Evolutionary conservation across 306 rosid genomes (phyloP), one percentile per base, ranked within the genome.

Genomic region (Castanospermum australe): DNA sequence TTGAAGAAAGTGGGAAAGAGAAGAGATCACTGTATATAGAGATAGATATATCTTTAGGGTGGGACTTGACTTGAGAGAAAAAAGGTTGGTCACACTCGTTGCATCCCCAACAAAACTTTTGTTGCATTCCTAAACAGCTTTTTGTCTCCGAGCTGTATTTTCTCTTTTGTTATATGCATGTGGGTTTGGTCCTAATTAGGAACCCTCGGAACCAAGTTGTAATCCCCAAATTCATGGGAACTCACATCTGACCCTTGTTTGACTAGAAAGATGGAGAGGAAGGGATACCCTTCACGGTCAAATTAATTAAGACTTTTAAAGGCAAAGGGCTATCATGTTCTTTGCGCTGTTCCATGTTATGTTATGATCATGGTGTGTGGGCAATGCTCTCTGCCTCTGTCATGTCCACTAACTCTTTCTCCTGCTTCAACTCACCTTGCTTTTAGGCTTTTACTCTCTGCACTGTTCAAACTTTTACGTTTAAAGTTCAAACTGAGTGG

Each of bases 171-270:
- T 36, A 47, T 47, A 36, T 74, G 41, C 71, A 65, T 7, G 38
- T 14, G 44, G 84, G 77, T 76, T 71, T 71, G 68, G 80, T 76
- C 55, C 47, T 66, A 65, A 64, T 22, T 32, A 65, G 44, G 18
- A 66, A 69, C 56, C 57, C 45, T 64, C 54, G 64, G 78, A 78
- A 39, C 62, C 39, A 56, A 39, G 76, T 78, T 79, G 75, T 65
- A 82, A 84, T 76, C 78, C 82, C 78, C 45, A 76, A 71, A 78
- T 44, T 80, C 83, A 79, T 32, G 67, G 90, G 82, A 75, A 79
- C 88, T 84, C 84, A 67, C 84, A 79, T 77, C 67, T 57, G 81
- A 73, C 62, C 52, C 60, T 72, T 4, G 35, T 71, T 66, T 79
- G 69, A 59, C 81, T 67, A 82, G 71, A 30, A 68, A 75, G 28